Base-by-base conservation (phyloP, 371 early-diverging fungal species). In the Mucor velutinosus region DNA sequence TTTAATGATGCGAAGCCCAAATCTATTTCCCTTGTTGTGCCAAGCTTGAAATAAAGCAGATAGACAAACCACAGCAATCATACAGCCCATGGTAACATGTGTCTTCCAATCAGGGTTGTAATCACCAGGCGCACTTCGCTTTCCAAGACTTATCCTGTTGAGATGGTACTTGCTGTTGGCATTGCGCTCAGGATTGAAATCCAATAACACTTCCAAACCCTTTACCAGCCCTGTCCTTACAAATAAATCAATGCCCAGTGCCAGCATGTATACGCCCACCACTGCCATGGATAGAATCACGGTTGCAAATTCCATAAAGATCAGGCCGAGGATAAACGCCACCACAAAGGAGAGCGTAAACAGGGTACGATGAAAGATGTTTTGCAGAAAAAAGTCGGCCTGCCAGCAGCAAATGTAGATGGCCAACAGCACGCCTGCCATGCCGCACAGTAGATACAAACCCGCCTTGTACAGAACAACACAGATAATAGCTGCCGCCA, bases 401-500 rank as follows among this genome's bases (percentile, higher is more conserved):
- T 59, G 60, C 83, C 83, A 85, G 4, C 73, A 66, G 47, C 75
- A 76, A 21, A 81, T 55, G 58, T 66, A 85, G 0, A 83, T 63
- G 4, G 80, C 65, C 1, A 85, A 47, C 11, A 72, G 21, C 21
- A 69, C 70, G 11, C 77, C 79, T 10, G 70, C 70, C 27, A 73
- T n/a, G 1, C 47, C 29, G 0, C 72, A 72, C 0, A 81, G 21
- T 1, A 58, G 30, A 29, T 70, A 76, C 11, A 81, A 30, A 3
- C 69, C 58, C 0, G 72, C 11, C 32, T 51, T 58, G 65, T 70
- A 80, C 27, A 61, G 69, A 0, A 43, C 29, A n/a, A 74, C 47
- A 4, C 60, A 51, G 0, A 66, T n/a, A 7, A 57, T 25, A 7
- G 69, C 77, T 14, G 70, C 14, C 0, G 76, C 6, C 0, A 68